phyloP scores from a whole-genome alignment of 768 basidiomycete species.

The Leccinum olivaceopallidum region DNA sequence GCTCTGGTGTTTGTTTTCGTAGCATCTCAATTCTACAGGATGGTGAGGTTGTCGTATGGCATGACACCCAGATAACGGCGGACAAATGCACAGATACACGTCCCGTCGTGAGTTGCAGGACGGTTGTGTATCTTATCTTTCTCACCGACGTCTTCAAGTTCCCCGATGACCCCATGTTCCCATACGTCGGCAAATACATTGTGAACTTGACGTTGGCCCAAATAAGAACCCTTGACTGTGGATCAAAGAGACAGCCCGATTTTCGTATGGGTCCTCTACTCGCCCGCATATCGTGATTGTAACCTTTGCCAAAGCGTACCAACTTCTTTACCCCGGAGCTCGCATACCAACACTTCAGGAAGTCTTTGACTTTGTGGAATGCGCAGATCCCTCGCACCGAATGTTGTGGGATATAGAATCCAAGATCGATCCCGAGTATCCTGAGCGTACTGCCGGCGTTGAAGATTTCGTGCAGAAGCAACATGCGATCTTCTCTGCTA shows the following conservation, averaged over 20 bases:
- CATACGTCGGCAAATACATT: conserved; percentile 76
- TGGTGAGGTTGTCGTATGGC: conserved; percentile 77
- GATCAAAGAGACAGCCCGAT: conserved; percentile 57
- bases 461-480: conserved; percentile 65
- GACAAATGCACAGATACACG: conserved; percentile 70
- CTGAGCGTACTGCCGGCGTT: conserved; percentile 52
- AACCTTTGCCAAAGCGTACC: conserved; percentile 46
- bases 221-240: conserved; percentile 79
- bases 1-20: not conserved
- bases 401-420: conserved; percentile 81
- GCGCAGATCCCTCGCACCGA: conserved; percentile 62
- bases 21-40: conserved; percentile 46
- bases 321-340: conserved; percentile 64
- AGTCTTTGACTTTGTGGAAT: conserved; percentile 73
- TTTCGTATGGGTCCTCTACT: conserved; percentile 49
- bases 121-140: not conserved
- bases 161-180: conserved; percentile 58
- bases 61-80: conserved; percentile 64
- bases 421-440: conserved; percentile 60
- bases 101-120: conserved; percentile 50
- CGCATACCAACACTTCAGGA: conserved; percentile 74
- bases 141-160: conserved; percentile 38
- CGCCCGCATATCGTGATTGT: not conserved
- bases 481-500: conserved; percentile 54
- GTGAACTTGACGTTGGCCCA: conserved; percentile 80